These are phyloP conservation scores for Botryotinia convoluta DNA, from an alignment of 2,329 filamentous ascomycete species.

Conservation along the genomic window DNA sequence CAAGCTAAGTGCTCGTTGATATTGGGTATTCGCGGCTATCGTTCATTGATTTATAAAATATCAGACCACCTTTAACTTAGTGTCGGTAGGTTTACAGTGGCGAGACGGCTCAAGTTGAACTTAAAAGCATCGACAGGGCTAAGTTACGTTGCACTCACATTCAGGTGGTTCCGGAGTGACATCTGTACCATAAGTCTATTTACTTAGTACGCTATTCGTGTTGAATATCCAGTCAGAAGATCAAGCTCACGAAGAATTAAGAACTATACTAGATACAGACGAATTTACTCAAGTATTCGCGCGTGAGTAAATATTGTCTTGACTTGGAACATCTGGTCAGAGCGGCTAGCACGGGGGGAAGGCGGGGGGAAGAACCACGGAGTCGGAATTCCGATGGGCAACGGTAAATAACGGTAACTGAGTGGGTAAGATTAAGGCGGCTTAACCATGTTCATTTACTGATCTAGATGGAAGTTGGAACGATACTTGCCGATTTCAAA, in stretches of 20 bases:
- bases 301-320: neutral
- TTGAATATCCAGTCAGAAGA: neutral
- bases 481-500: neutral
- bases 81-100: neutral
- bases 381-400: neutral
- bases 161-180: neutral
- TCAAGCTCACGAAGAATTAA: too few relatives aligned
- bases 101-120: neutral
- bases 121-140: neutral
- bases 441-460: neutral
- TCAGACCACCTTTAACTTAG: neutral
- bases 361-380: neutral
- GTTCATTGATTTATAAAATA: neutral
- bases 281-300: neutral
- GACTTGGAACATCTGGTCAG: neutral
- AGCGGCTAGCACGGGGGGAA: neutral
- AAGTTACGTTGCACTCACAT: neutral
- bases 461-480: neutral
- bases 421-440: neutral
- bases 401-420: neutral
- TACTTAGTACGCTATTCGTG: neutral
- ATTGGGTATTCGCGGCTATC: too few relatives aligned
- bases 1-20: neutral
- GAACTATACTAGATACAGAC: neutral
- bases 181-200: neutral